Evolutionary conservation across 306 rosid species (phyloP).

Genomic region (Mucuna pruriens): DNA sequence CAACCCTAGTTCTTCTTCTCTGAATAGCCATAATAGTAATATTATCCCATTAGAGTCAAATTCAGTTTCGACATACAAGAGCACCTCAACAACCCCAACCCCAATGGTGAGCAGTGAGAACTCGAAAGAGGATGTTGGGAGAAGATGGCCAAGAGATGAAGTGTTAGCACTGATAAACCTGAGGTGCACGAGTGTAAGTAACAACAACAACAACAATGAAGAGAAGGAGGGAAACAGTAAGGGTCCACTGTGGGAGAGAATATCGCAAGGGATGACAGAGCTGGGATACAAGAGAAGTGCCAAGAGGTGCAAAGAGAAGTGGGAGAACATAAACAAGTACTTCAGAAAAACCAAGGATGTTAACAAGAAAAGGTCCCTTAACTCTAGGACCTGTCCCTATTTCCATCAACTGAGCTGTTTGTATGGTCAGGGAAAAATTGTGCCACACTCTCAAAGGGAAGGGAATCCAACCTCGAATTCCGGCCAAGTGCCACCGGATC

Average conservation of each 20-base stretch:
- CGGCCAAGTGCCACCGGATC: not conserved
- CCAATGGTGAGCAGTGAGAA: constrained; percentile 16
- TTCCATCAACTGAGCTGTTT: constrained; percentile 64
- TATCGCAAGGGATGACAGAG: constrained; percentile 81
- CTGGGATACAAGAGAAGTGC: constrained; percentile 83
- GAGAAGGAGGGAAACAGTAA: constrained; percentile 39
- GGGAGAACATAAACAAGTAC: constrained; percentile 96
- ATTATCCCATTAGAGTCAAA: not conserved
- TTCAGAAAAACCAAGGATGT: constrained; percentile 80
- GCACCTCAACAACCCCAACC: constrained; percentile 31
- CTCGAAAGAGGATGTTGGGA: constrained; percentile 56
- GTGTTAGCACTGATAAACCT: constrained; percentile 81
- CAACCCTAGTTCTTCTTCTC: constrained; percentile 39
- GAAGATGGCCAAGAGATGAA: constrained; percentile 93
- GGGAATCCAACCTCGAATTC: constrained; percentile 32
- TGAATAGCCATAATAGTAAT: constrained; percentile 8
- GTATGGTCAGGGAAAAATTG: constrained; percentile 62
- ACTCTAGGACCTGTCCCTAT: constrained; percentile 93
- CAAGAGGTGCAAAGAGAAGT: constrained; percentile 91
- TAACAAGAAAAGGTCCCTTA: constrained; percentile 75
- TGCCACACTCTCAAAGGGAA: constrained; percentile 16
- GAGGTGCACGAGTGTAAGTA: constrained; percentile 51
- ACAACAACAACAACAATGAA: constrained; percentile 33
- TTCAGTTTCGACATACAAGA: constrained; percentile 4
- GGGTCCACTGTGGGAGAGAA: constrained; percentile 90